A percentile compares a stretch with the other conserved stretches of the same genome.
phyloP scores from a whole-genome alignment of 2,329 filamentous ascomycete genomes.

The Monilinia polystroma region DNA sequence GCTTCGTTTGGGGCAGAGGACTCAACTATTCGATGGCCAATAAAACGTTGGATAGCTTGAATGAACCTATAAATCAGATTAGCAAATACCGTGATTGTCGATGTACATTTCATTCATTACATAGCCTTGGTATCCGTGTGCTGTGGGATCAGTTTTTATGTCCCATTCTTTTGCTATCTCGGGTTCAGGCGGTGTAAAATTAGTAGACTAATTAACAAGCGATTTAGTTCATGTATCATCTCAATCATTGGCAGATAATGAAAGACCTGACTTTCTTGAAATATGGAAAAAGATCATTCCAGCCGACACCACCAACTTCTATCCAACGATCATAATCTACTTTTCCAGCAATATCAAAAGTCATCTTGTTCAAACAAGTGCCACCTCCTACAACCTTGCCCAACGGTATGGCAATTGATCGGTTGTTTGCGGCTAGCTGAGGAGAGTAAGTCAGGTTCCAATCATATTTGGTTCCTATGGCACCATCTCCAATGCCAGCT shows the following conservation, averaged over 20 bases:
- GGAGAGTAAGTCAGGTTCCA: constrained; percentile 44
- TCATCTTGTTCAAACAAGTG: constrained; percentile 40
- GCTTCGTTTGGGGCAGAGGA: not conserved
- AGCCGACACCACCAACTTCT: constrained; percentile 46
- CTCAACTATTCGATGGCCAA: constrained; percentile 21
- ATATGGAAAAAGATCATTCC: constrained; percentile 34
- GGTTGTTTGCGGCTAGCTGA: constrained; percentile 38
- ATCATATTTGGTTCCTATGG: constrained; percentile 42
- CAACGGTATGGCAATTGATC: constrained; percentile 34
- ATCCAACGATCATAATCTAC: constrained; percentile 44
- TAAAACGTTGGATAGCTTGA: constrained; percentile 20
- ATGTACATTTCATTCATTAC: not conserved
- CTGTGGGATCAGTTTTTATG: constrained; percentile 11
- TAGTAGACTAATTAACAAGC: not conserved
- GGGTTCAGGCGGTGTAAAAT: constrained; percentile 13
- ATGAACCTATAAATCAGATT: constrained; percentile 1
- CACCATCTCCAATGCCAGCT: not conserved
- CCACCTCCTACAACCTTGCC: constrained; percentile 42
- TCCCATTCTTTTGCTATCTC: constrained; percentile 11
- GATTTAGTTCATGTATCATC: not conserved
- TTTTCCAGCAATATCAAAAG: constrained; percentile 30
- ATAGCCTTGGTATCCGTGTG: constrained; percentile 18
- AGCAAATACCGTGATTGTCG: not conserved
- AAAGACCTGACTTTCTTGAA: constrained; percentile 13
- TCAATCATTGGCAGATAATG: not conserved